Percentiles rank a stretch among this genome's conserved stretches.
phyloP scores from a whole-genome alignment of 495 filamentous ascomycete species.

The Aspergillus coremiiformis region DNA sequence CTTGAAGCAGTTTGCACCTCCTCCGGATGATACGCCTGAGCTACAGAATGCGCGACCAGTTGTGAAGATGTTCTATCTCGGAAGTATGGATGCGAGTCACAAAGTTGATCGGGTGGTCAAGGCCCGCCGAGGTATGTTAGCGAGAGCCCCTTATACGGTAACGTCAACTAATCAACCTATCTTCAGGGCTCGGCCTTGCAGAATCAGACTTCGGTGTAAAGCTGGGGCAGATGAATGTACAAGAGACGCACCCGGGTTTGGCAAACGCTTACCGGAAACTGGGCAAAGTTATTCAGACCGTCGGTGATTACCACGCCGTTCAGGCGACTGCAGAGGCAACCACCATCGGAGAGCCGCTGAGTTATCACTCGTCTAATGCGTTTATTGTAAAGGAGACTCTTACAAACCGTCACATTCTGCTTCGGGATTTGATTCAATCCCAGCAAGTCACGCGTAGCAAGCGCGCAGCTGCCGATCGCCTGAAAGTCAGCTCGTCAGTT shows the following conservation, averaged over 20 bases:
- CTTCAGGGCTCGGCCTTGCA: slow-evolving; percentile 74
- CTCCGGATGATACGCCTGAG: slow-evolving; percentile 95
- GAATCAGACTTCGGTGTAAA: slow-evolving; percentile 93
- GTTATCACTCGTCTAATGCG: slow-evolving; percentile 91
- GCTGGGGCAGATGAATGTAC: slow-evolving; percentile 71
- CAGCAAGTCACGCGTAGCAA: slow-evolving; percentile 73
- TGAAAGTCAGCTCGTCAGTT: slow-evolving; percentile 76
- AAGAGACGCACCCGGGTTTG: slow-evolving; percentile 85
- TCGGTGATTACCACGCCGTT: slow-evolving; percentile 93
- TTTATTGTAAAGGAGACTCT: slow-evolving; percentile 99
- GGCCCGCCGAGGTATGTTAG: slow-evolving; percentile 68
- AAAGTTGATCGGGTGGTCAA: slow-evolving; percentile 94
- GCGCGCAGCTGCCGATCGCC: slow-evolving; percentile 73
- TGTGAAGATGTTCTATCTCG: slow-evolving; percentile 94
- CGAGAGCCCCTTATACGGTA: neutral
- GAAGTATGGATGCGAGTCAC: slow-evolving; percentile 89
- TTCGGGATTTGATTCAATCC: slow-evolving; percentile 85
- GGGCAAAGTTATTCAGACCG: slow-evolving; percentile 82
- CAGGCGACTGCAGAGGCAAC: slow-evolving; percentile 96
- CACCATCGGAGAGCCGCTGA: slow-evolving; percentile 85
- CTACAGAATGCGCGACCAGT: slow-evolving; percentile 79
- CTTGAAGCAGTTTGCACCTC: slow-evolving; percentile 97
- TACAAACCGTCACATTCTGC: slow-evolving; percentile 97
- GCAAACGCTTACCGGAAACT: slow-evolving; percentile 89
- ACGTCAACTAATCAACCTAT: neutral